Evolutionary conservation across 2,329 filamentous ascomycete genomes (phyloP), one percentile per base, ranked within the genome.

Genomic region (Hypoxylon sp.): DNA sequence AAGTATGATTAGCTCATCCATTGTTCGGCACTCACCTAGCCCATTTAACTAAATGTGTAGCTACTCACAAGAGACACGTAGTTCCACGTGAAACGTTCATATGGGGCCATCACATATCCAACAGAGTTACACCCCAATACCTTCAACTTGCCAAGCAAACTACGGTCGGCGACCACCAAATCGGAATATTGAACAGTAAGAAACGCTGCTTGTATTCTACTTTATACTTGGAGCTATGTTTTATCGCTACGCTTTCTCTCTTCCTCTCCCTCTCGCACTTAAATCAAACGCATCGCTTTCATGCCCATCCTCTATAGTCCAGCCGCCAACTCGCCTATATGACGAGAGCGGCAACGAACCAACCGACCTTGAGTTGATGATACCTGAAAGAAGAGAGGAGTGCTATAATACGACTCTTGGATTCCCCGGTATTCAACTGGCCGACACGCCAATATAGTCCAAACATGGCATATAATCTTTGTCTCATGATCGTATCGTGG

Each of bases 151-250:
- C 7, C 36, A 14, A 20, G 1, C 2, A 20, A 11, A 40, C n/a
- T 18, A 40, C 14, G 2, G 14, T 38, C n/a, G 6, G 32, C 32
- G 32, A 36, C n/a, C 30, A n/a, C 36, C 36, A 16, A 16, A 4
- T 20, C 18, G 16, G 32, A 22, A 42, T 36, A 22, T 18, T 61
- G 45, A 65, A 67, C 53, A 18, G 49, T 67, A 67, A 61, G 61
- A 65, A 56, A 68, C n/a, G 65, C 65, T 60, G 46, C 46, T 65
- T 65, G 44, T 68, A 40, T 68, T 65, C 65, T 68, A 68, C 57
- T 68, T 68, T 68, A 68, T 68, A 65, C 57, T 62, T 49, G 52
- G 20, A 44, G 40, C 55, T 45, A 20, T 60, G 36, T 57, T 58
- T 52, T 40, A 56, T 60, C 59, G 28, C 26, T 40, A 20, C 36